A percentile compares a stretch with the other conserved stretches of the same genome.
Conservation (phyloP, 2,329 filamentous ascomycete genomes). For the Byssothecium circinans region DNA sequence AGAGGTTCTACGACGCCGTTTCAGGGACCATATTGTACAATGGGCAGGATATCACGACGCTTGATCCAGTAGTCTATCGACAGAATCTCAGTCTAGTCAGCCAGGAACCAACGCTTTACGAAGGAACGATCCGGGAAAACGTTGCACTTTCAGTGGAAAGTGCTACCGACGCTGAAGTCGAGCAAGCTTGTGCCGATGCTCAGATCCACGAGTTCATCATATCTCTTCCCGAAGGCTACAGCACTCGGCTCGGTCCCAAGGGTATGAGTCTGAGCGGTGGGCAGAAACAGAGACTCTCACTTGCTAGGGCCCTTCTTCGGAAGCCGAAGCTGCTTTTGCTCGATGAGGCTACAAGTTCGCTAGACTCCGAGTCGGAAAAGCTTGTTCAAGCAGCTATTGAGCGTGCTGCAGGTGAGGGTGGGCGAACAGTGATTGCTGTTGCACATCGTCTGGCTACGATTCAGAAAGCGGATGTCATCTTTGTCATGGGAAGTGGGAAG, state of each 20-base stretch:
- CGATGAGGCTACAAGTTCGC: constrained; percentile 26
- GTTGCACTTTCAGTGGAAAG: constrained; percentile 37
- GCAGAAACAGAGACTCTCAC: constrained; percentile 31
- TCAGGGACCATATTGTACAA: constrained; percentile 64
- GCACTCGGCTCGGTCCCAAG: constrained; percentile 39
- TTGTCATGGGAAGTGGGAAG: constrained; percentile 28
- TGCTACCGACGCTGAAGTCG: constrained; percentile 32
- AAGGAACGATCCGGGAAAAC: constrained; percentile 48
- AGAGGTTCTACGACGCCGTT: constrained; percentile 69
- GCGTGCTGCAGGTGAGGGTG: constrained; percentile 18
- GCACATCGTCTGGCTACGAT: constrained; percentile 32
- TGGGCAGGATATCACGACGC: constrained; percentile 37
- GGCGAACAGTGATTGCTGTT: constrained; percentile 26
- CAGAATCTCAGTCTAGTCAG: constrained; percentile 48
- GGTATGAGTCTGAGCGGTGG: constrained; percentile 37
- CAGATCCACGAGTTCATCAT: constrained; percentile 46
- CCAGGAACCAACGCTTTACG: constrained; percentile 52
- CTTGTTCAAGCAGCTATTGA: constrained; percentile 30
- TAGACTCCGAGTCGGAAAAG: constrained; percentile 26
- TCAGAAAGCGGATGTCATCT: constrained; percentile 34
- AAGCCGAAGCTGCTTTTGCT: constrained; percentile 29
- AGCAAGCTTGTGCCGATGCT: constrained; percentile 37
- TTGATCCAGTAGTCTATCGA: constrained; percentile 45
- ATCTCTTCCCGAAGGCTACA: constrained; percentile 39
- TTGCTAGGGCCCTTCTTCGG: constrained; percentile 31